Base-by-base conservation (phyloP, 257 asterid genomes). In the Solanum phureja region DNA sequence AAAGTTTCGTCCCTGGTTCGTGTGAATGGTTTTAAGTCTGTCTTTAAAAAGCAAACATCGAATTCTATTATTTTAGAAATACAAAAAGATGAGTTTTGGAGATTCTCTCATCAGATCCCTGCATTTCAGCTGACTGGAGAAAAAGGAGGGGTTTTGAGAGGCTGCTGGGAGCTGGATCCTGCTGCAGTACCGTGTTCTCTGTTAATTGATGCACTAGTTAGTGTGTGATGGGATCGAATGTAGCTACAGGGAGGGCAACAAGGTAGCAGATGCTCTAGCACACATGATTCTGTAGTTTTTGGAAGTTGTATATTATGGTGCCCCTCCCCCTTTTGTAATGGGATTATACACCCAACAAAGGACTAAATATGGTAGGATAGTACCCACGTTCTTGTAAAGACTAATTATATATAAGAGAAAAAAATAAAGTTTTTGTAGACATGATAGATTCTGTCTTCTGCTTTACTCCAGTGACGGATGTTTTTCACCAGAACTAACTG, bases 71-170 rank as follows among this genome's bases (percentile, higher is more conserved):
- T 37, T 21, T 42, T 83, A 35, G 88, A 87, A 13, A 76, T 91
- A 34, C 58, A 42, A 42, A 68, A 49, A 29, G 38, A 69, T 9
- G 92, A 89, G 85, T 4, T 87, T 5, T 71, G 77, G 52, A 88
- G 88, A 68, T 91, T 91, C 72, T 89, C 91, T 9, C 92, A 90
- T 83, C 89, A 85, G 90, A 82, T 82, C 31, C 92, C 91, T 16
- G 87, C 91, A n/a, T 84, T 85, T 83, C 77, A 16, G 74, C 34
- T 88, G 23, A 86, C 87, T 12, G 64, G 77, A 5, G 90, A 89
- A 76, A 40, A 44, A 31, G 91, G 87, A 35, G 89, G 87, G 66
- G 71, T 23, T 52, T 74, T 85, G 52, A 77, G 68, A 46, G 87
- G 93, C 42, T 71, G 83, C n/a, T 88, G 89, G 91, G 89, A 87